These are phyloP conservation scores for Annulohypoxylon stygium DNA, from an alignment of 495 filamentous ascomycete species.

Conservation along the genomic window DNA sequence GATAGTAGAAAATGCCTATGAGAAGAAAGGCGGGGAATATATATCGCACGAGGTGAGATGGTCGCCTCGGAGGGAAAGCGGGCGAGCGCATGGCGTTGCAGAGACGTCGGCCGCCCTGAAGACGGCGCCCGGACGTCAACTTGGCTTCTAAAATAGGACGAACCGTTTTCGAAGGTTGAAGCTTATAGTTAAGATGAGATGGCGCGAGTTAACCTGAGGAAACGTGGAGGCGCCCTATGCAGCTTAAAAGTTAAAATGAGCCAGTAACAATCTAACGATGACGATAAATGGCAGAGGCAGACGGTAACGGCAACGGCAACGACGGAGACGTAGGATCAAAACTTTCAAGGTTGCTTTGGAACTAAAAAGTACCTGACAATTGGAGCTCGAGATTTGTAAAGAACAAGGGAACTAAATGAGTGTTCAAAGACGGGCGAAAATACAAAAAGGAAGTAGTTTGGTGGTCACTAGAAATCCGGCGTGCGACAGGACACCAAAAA, in stretches of 20 bases:
- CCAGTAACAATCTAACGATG: slow-evolving; percentile 3
- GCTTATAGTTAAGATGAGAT: slow-evolving; percentile 14
- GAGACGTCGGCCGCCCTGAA: slow-evolving; percentile 40
- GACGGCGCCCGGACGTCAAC: slow-evolving; percentile 43
- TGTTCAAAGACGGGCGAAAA: background rate
- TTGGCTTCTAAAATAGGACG: slow-evolving; percentile 23
- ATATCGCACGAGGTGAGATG: slow-evolving; percentile 56
- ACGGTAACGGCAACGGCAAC: background rate
- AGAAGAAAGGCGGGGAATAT: slow-evolving; percentile 51
- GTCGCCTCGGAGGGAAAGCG: slow-evolving; percentile 56
- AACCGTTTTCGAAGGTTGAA: slow-evolving; percentile 17
- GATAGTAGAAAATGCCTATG: slow-evolving; percentile 51
- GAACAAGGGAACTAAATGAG: slow-evolving; percentile 4
- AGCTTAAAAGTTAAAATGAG: slow-evolving; percentile 40
- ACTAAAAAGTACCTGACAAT: background rate
- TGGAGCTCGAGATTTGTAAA: slow-evolving; percentile 9
- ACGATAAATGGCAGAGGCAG: background rate
- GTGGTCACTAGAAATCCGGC: slow-evolving; percentile 7
- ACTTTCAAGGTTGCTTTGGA: background rate
- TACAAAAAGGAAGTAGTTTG: background rate
- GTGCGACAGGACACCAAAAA: background rate
- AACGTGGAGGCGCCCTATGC: slow-evolving; percentile 20
- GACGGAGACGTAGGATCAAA: background rate
- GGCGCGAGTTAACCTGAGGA: slow-evolving; percentile 11
- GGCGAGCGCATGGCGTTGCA: slow-evolving; percentile 52